Evolutionary conservation across 225 moss, liverwort and hornwort species (phyloP), one percentile per base, ranked within the genome.

Genomic region (Polytrichum commune): DNA sequence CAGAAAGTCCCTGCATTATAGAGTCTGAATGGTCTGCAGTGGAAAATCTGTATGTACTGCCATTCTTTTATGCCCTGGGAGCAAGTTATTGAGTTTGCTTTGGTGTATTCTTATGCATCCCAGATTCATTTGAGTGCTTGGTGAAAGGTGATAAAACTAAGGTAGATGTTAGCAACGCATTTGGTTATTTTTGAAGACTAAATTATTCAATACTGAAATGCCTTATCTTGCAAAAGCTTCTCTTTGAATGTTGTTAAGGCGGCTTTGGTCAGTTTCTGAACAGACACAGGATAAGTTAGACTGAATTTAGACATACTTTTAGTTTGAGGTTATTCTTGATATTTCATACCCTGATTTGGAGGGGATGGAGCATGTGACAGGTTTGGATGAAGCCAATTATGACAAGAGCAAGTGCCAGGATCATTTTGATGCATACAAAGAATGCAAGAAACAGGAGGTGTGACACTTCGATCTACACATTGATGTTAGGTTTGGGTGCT

Each of bases 391-490:
- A 30, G 80, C 85, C 10, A 91, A 95, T 78, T 95, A 89, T 68
- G 90, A 98, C 68, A 98, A 95, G 83, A 93, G 91, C 80, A 98
- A 93, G 78, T 98, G 98, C 69, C 94, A 95, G 74, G 95, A 93
- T 24, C 82, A 89, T 38, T 95, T 98, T 78, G 91, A 91, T 62
- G 92, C 93, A 27, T 95, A 98, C 82, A 98, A 93, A 76, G 95
- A 92, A 64, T 98, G 98, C 85, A 98, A 87, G 74, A 95, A 93
- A 76, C 93, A 90, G 69, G 98, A 98, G 90, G 96, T 96, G 3
- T 16, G 46, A 13, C 16, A 46, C 13, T 13, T 46, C 13, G 13
- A 46, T 13, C 46, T 16, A 16, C 46, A 16, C 46, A 13, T 16
- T 46, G 13, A 13, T 46, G 46, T 46, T 46, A 46, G 46, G 13